Evolutionary conservation across 495 filamentous ascomycete genomes (phyloP), one percentile per base, ranked within the genome.

Genomic region (Lasiosphaeria hispida): DNA sequence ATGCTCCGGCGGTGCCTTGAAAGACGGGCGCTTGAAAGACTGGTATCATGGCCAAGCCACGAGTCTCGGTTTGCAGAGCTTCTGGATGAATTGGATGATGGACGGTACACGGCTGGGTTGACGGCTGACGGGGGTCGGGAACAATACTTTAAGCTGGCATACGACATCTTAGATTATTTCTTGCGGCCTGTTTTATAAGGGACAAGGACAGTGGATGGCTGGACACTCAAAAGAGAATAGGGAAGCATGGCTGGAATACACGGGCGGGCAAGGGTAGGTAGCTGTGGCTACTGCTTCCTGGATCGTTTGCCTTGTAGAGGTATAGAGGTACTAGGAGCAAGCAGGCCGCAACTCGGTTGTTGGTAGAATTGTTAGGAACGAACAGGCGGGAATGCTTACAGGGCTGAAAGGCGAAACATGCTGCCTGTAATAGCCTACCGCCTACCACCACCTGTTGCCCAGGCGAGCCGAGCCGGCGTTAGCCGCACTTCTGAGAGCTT

Each of bases 1-100:
- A 77, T 89, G 14, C 68, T 92, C 40, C 68, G 67, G 50, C 75
- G 79, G 17, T 75, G 73, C 59, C 64, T 90, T 4, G 70, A 84
- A n/a, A 66, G 68, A 53, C 69, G 69, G 44, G 74, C 72, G 0
- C 59, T 83, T 3, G 74, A 79, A 43, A 62, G 72, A 47, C 61
- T 89, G 34, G 61, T 80, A 7, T 45, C 55, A 10, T 53, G 56
- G 17, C 61, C 64, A 11, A 43, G 60, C 17, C 52, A 69, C 11
- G 49, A 65, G 10, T 37, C 10, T 14, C 69, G 73, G 13, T 67
- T 76, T 13, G 47, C 30, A 33, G 55, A 69, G 48, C 65, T 79
- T 2, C 57, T 80, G 49, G 58, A 64, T 1, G 67, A 55, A 43
- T 59, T 81, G 36, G 73, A 73, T 14, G 60, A 64, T 0, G 70